phyloP scores from a whole-genome alignment of 2,329 filamentous ascomycete genomes.

The Alternaria consortialis region DNA sequence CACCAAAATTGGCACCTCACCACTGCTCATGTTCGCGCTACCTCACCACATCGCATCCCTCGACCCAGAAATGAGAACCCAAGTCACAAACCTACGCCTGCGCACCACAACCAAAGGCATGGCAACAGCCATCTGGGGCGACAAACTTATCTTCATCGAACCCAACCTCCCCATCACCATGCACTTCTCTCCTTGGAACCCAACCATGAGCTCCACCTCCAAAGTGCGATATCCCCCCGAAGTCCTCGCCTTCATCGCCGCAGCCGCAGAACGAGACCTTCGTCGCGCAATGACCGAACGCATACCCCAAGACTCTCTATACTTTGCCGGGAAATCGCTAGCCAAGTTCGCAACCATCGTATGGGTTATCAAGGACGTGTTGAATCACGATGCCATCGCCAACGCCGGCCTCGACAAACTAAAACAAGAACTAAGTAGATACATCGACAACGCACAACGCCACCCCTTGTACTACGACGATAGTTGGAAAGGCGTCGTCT shows the following conservation, averaged over 20 bases:
- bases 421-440: conserved; percentile 60
- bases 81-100: conserved; percentile 66
- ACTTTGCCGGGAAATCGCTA: conserved; percentile 78
- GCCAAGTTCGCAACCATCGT: conserved; percentile 55
- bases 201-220: conserved; percentile 51
- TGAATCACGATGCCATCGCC: conserved; percentile 63
- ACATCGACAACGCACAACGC: conserved; percentile 52
- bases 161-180: conserved; percentile 74
- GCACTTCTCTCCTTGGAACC: conserved; percentile 80
- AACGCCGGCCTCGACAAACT: conserved; percentile 60
- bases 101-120: conserved; percentile 86
- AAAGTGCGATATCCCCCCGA: conserved; percentile 52
- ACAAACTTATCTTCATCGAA: conserved; percentile 74
- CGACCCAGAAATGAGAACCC: conserved; percentile 62
- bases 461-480: conserved; percentile 66
- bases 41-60: conserved; percentile 87
- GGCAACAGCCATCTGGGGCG: conserved; percentile 72
- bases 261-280: conserved; percentile 75
- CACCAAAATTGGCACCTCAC: conserved; percentile 72
- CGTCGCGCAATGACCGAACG: conserved; percentile 77
- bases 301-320: conserved; percentile 84
- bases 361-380: conserved; percentile 62
- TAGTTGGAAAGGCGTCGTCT: conserved; percentile 83
- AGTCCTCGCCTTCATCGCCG: conserved; percentile 68
- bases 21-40: conserved; percentile 83